Conservation (phyloP, 1,139 yeast genomes). For the Lodderomyces parapsilosis region DNA sequence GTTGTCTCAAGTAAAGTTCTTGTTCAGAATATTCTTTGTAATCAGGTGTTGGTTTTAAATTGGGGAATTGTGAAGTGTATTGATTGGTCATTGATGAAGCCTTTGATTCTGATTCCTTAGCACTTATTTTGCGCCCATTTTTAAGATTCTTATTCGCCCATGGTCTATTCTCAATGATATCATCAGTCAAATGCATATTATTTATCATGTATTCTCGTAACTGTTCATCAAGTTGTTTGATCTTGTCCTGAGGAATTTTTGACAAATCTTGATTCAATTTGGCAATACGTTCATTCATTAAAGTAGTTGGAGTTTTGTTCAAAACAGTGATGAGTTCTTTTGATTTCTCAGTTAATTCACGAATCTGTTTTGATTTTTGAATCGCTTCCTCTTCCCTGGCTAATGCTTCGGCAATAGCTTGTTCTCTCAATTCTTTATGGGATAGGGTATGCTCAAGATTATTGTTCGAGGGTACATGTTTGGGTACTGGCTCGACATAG, state of each 20-base stretch:
- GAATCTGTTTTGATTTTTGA: constrained; percentile 34
- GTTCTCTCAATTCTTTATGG: constrained; percentile 38
- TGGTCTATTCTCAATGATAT: constrained; percentile 33
- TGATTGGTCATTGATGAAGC: constrained; percentile 26
- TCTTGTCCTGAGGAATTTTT: constrained; percentile 30
- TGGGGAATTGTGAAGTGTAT: constrained; percentile 34
- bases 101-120: not conserved
- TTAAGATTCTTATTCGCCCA: constrained; percentile 23
- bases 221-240: constrained; percentile 42
- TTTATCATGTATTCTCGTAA: constrained; percentile 39
- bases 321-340: constrained; percentile 29
- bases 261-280: constrained; percentile 33
- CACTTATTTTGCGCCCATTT: not conserved
- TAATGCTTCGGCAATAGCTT: constrained; percentile 43
- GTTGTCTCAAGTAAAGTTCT: constrained; percentile 73
- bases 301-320: constrained; percentile 35
- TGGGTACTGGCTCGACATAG: not conserved
- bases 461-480: not conserved
- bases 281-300: constrained; percentile 29
- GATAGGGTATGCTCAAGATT: constrained; percentile 13
- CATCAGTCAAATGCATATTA: constrained; percentile 34
- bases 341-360: constrained; percentile 34
- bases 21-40: constrained; percentile 61
- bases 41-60: constrained; percentile 44
- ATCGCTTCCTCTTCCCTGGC: constrained; percentile 45